Evolutionary conservation across 768 basidiomycete species (phyloP), one percentile per base, ranked within the genome.

Genomic region (Heimioporus sp.): DNA sequence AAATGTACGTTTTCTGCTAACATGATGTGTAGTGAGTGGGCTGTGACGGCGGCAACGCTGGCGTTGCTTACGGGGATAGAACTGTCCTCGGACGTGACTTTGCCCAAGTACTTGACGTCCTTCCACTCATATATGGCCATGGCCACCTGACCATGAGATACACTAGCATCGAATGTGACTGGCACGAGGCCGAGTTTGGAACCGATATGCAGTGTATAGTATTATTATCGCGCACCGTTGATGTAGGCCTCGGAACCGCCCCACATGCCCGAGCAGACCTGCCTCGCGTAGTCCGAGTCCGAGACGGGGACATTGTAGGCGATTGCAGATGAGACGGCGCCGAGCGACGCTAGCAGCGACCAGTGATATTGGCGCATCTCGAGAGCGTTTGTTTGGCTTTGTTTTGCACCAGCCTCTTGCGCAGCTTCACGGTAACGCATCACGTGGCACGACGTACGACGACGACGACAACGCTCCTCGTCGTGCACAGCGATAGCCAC

Each of bases 251-350:
- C 77, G 44, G 77, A 65, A 36, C 83, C 82, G 24, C 82, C 89
- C 85, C 90, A 98, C 92, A 98, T 96, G 48, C 95, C 95, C 54
- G 89, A 92, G 72, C 95, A 98, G 68, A 87, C 86, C 76, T 98
- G 93, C 43, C 90, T 82, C 30, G 88, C 81, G 72, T 85, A 86
- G 71, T 93, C 92, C 67, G 81, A 82, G 69, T 88, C 88, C 31
- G 80, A 67, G 35, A 95, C 80, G 19, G 83, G 73, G 43, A 82
- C 82, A 51, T 86, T 77, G 71, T 81, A 90, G 13, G 81, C 83
- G 47, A 67, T 57, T 38, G 64, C 72, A 48, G 68, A 66, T 37
- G 68, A 65, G 36, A 72, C 58, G 40, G 72, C 51, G 52, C 73
- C 66, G 50, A 71, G 60, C 53, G 62, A 45, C 10, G 53, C 61